Evolutionary conservation across 2,329 filamentous ascomycete species (phyloP), one percentile per base, ranked within the genome.

Genomic region (Tothia fuscella): DNA sequence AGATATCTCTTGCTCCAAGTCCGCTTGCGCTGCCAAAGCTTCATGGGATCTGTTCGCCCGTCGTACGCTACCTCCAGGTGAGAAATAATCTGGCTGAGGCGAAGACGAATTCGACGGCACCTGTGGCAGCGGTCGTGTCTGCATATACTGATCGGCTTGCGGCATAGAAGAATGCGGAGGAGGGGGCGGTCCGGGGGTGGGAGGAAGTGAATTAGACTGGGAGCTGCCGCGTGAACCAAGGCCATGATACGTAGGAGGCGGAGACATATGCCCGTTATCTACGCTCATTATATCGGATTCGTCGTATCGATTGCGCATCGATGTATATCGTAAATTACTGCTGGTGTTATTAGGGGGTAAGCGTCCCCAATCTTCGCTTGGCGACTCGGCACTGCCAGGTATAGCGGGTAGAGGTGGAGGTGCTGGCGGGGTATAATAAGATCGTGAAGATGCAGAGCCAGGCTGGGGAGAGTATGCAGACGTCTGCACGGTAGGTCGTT

Each of bases 41-140:
- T 58, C 51, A 14, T 46, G 47, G 21, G 31, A 14, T 29, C 50
- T 48, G 19, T 50, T 41, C 41, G 40, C 16, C 32, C 24, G 19
- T 20, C 53, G 57, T 16, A 45, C 22, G 16, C 47, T 47, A 14
- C 50, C 55, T 39, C 57, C 58, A 20, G 56, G 51, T 20, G 50
- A 51, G 30, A 60, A 56, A 51, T 58, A 61, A 36, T 64, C 62
- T 13, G 62, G 59, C 30, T 63, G 60, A 21, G 59, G 57, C 42
- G 54, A 52, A 10, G 53, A 52, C 50, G 48, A 47, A 35, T 68
- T 65, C 3, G 61, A 61, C 22, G 74, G 73, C 7, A 70, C 68
- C 0, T 72, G 72, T 2, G 75, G 76, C n/a, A 78, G 61, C 25
- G 76, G 74, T 19, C 76, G 63, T 6, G 70, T 57, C 36, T 72